These are phyloP conservation scores for Penicillium sp. DNA, from an alignment of 2,329 filamentous ascomycete species.

Conservation along the genomic window DNA sequence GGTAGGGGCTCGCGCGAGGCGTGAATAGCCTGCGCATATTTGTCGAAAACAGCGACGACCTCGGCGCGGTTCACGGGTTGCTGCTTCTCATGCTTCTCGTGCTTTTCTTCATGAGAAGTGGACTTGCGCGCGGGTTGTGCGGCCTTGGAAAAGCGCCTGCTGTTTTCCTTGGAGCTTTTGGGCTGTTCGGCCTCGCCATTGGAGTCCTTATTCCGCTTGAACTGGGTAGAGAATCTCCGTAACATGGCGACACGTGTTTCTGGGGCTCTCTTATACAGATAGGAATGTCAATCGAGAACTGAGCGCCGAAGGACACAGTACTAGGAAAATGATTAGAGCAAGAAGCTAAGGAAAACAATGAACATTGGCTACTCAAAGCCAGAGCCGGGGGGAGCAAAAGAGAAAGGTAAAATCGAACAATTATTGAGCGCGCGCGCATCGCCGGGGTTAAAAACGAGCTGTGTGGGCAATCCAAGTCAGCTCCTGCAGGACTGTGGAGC, in stretches of 20 bases:
- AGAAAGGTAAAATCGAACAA: conserved; percentile 15
- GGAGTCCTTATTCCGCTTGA: conserved; percentile 43
- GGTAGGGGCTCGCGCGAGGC: conserved; percentile 66
- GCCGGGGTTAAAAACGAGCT: conserved; percentile 30
- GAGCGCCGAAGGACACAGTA: conserved; percentile 7
- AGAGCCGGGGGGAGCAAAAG: conserved; percentile 16
- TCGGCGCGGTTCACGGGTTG: conserved; percentile 43
- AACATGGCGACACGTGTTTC: conserved; percentile 39
- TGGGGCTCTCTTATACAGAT: conserved; percentile 14
- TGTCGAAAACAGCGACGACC: conserved; percentile 47
- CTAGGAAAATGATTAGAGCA: conserved; percentile 14
- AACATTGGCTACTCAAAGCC: conserved; percentile 16
- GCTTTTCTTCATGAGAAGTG: conserved; percentile 33
- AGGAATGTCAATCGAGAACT: conserved; percentile 15
- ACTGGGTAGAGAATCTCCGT: conserved; percentile 45
- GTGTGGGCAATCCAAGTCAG: conserved; percentile 24
- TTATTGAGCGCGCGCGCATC: conserved; percentile 14
- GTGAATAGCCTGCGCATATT: conserved; percentile 53
- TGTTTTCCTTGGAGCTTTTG: conserved; percentile 36
- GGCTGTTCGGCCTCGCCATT: conserved; percentile 39
- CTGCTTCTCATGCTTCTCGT: conserved; percentile 34
- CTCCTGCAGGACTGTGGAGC: conserved; percentile 32
- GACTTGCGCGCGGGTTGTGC: conserved; percentile 30
- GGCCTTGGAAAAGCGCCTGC: conserved; percentile 41
- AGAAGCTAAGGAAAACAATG: conserved; percentile 9